These are phyloP conservation scores for Corchorus olitorius DNA, from an alignment of 345 rosid genomes.

Conservation along the genomic window DNA sequence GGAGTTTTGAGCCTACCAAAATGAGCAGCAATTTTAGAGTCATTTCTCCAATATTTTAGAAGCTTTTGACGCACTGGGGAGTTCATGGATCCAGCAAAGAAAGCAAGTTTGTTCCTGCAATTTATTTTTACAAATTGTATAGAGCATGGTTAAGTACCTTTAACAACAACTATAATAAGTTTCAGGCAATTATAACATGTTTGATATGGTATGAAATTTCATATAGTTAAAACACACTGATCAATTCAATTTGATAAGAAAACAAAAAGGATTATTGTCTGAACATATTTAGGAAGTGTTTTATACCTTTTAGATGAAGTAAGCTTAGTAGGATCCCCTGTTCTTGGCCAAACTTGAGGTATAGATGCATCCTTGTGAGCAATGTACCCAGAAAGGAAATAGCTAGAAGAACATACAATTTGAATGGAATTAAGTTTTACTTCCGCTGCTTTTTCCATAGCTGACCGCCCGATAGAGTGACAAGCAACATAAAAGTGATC, in stretches of 20 bases:
- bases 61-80: constrained; percentile 61
- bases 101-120: constrained; percentile 58
- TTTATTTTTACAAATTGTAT: constrained; percentile 10
- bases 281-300: not conserved
- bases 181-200: not conserved
- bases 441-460: constrained; percentile 41
- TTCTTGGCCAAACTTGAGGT: constrained; percentile 73
- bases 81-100: constrained; percentile 62
- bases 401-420: constrained; percentile 65
- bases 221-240: not conserved
- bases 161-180: not conserved
- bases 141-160: not conserved
- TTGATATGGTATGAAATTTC: not conserved
- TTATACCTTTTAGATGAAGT: constrained; percentile 48
- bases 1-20: constrained; percentile 53
- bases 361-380: constrained; percentile 62
- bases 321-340: constrained; percentile 45
- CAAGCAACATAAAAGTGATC: constrained; percentile 71
- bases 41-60: constrained; percentile 51
- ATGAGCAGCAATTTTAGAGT: constrained; percentile 51
- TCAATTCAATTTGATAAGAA: not conserved
- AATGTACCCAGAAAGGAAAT: constrained; percentile 50
- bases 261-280: not conserved
- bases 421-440: constrained; percentile 57
- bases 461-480: constrained; percentile 59